Evolutionary conservation across 2,329 filamentous ascomycete species (phyloP).

Genomic region (Diaporthe amygdali): DNA sequence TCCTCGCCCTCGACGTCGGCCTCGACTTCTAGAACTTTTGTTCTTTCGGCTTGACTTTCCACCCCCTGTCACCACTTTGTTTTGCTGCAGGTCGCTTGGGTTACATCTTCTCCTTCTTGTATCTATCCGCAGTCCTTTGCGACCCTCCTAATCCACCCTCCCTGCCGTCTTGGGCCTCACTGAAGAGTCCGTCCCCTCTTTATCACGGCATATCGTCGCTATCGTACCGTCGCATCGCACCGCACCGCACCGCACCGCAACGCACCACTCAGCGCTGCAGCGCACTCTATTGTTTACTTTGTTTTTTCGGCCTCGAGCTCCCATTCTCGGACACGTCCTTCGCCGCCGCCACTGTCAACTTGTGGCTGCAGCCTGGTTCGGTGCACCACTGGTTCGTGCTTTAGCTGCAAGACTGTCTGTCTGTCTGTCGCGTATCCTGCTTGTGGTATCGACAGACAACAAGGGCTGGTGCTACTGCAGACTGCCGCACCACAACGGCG

Average conservation of each 20-base stretch:
- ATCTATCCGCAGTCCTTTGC: conserved; percentile 25
- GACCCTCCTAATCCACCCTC: background rate
- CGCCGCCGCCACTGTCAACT: background rate
- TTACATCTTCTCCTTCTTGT: conserved; percentile 12
- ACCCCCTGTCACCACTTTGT: background rate
- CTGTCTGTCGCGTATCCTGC: conserved; percentile 14
- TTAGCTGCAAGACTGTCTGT: background rate
- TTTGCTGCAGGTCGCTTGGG: conserved; percentile 3
- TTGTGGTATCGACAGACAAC: conserved; percentile 2
- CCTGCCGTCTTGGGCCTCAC: conserved; percentile 6
- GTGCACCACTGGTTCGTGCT: conserved; percentile 12
- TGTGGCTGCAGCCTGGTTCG: conserved; percentile 18
- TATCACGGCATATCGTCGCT: conserved; percentile 21
- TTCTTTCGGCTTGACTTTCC: conserved; percentile 1
- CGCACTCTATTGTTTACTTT: conserved; percentile 17
- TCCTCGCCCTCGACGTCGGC: conserved; percentile 7
- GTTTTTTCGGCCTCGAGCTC: background rate
- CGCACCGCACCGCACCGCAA: conserved; percentile 9
- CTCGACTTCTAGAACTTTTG: conserved; percentile 14
- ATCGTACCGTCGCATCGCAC: conserved; percentile 14
- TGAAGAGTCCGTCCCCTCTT: conserved; percentile 14
- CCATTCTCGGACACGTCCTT: background rate
- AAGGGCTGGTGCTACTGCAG: conserved; percentile 22
- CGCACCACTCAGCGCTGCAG: background rate
- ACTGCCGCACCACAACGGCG: conserved; percentile 23